These are phyloP conservation scores for Erysiphe pulchra DNA, from an alignment of 2,329 filamentous ascomycete genomes.

Conservation along the genomic window DNA sequence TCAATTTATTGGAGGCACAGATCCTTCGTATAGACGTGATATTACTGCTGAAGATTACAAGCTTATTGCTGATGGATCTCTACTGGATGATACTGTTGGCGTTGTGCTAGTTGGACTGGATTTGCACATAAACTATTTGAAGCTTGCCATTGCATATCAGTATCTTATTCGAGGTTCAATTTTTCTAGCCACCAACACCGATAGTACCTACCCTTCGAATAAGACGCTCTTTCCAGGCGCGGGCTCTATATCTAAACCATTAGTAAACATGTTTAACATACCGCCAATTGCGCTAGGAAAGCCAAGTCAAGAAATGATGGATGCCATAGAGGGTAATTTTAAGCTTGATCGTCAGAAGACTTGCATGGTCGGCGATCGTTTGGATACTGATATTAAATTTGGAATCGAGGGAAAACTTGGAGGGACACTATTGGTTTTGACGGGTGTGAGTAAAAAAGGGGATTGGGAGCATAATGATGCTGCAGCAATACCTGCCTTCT, in stretches of 20 bases:
- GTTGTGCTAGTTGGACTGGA: constrained; percentile 77
- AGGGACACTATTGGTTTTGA: constrained; percentile 74
- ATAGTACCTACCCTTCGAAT: constrained; percentile 66
- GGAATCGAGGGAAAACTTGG: constrained; percentile 76
- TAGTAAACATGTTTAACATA: constrained; percentile 44
- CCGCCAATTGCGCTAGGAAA: constrained; percentile 68
- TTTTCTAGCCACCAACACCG: constrained; percentile 82
- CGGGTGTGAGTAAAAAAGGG: constrained; percentile 65
- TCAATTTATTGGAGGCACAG: constrained; percentile 64
- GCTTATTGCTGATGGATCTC: constrained; percentile 45
- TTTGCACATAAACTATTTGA: constrained; percentile 88
- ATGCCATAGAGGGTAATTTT: constrained; percentile 91
- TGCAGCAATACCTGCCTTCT: constrained; percentile 49
- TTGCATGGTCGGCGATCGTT: constrained; percentile 86
- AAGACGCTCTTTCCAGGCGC: constrained; percentile 77
- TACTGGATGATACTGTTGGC: constrained; percentile 69
- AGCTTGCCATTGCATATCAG: constrained; percentile 60
- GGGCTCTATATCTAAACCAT: constrained; percentile 53
- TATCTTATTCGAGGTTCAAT: constrained; percentile 62
- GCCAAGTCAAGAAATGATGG: constrained; percentile 98
- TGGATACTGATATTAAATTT: constrained; percentile 92
- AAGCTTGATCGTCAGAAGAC: constrained; percentile 58
- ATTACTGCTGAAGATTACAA: constrained; percentile 60
- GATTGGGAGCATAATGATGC: constrained; percentile 51
- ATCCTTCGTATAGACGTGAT: constrained; percentile 50